These are phyloP conservation scores for Coleophoma cylindrospora DNA, from an alignment of 2,329 filamentous ascomycete species.

Conservation along the genomic window DNA sequence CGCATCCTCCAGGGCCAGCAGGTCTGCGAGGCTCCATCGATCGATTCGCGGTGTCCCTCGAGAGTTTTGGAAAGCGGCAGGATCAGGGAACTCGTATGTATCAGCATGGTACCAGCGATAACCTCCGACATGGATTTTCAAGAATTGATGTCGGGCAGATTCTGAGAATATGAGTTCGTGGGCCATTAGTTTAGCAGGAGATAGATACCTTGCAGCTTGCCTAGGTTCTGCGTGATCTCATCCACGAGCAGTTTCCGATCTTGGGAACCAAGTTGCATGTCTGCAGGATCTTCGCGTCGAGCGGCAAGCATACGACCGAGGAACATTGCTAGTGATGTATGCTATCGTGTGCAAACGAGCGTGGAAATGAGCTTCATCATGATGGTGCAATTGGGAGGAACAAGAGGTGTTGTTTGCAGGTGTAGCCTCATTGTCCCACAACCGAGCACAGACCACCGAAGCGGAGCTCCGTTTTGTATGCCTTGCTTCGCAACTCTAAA, in stretches of 20 bases:
- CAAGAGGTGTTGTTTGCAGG: no score
- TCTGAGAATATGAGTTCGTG: neutral
- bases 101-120: conserved; percentile 1
- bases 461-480: no score
- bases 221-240: neutral
- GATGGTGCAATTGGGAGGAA: no score
- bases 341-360: no score
- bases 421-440: no score
- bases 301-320: neutral
- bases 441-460: no score
- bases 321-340: neutral
- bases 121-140: neutral
- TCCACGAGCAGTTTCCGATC: neutral
- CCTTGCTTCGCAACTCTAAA: no score
- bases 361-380: no score
- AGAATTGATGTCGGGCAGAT: neutral
- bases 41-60: neutral
- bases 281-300: neutral
- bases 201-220: neutral
- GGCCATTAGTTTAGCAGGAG: neutral
- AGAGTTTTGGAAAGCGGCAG: neutral
- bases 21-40: neutral
- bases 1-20: neutral
- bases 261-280: neutral
- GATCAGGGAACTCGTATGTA: neutral